These are phyloP conservation scores for Gonapodya prolifera DNA, from an alignment of 192 early-diverging fungal species.

Conservation along the genomic window DNA sequence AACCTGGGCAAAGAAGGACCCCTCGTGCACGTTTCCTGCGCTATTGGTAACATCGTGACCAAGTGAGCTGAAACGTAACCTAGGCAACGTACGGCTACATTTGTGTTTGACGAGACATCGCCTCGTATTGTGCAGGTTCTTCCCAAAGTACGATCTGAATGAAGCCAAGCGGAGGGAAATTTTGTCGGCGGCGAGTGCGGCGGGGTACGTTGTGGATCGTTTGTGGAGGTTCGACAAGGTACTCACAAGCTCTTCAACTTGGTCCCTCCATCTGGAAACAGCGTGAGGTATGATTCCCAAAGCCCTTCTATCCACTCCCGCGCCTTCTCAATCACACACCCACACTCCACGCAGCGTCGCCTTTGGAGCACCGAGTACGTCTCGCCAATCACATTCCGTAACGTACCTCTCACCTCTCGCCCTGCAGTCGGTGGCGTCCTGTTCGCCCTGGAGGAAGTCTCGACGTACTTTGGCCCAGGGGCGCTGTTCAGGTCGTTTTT, in stretches of 20 bases:
- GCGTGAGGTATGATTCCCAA: too few relatives aligned
- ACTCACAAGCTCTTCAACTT: too few relatives aligned
- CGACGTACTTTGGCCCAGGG: slow-evolving; percentile 83
- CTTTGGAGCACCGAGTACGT: slow-evolving; percentile 82
- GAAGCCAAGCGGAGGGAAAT: slow-evolving; percentile 65
- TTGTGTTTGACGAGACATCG: neutral
- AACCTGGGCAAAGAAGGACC: slow-evolving; percentile 93
- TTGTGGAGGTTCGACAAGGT: too few relatives aligned
- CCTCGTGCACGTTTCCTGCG: slow-evolving; percentile 89
- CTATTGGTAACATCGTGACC: slow-evolving; percentile 78
- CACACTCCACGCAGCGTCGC: slow-evolving; percentile 22
- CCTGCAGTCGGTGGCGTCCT: slow-evolving; percentile 52
- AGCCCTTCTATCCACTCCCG: too few relatives aligned
- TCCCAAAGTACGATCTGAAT: neutral
- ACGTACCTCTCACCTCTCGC: neutral
- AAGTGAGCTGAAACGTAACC: neutral
- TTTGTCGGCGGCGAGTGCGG: slow-evolving; percentile 76
- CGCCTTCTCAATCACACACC: too few relatives aligned
- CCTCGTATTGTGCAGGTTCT: neutral
- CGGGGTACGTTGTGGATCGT: slow-evolving; percentile 96
- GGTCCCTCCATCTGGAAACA: too few relatives aligned
- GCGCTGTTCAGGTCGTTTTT: slow-evolving; percentile 97
- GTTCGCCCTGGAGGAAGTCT: slow-evolving; percentile 78
- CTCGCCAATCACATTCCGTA: neutral
- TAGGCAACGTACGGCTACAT: neutral